These are phyloP conservation scores for Drosera spatulata DNA, from an alignment of 179 eudicot species.

Conservation along the genomic window DNA sequence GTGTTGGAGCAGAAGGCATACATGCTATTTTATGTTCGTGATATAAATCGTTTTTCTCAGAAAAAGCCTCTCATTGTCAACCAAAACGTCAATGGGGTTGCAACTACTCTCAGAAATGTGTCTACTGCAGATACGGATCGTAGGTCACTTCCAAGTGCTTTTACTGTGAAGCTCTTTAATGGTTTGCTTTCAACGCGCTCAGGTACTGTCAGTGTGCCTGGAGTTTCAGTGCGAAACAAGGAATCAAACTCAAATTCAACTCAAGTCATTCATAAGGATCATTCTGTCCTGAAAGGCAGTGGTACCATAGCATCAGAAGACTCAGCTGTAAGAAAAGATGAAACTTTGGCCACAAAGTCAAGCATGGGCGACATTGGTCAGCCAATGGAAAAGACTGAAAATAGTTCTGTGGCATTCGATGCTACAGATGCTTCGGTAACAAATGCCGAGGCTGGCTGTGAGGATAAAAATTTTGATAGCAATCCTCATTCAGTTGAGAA, in stretches of 20 bases:
- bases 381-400: constrained; percentile 5
- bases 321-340: constrained; percentile 10
- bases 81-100: constrained; percentile 33
- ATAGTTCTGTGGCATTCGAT: constrained; percentile 1
- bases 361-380: constrained; percentile 4
- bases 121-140: constrained; percentile 17
- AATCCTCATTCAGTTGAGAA: constrained; percentile 8
- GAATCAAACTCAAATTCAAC: constrained; percentile 7
- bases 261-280: constrained; percentile 14
- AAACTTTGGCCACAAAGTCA: constrained; percentile 1
- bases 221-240: constrained; percentile 9
- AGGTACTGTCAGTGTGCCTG: constrained; percentile 5
- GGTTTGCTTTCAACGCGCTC: constrained; percentile 17
- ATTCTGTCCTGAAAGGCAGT: constrained; percentile 11
- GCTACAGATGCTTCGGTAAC: not conserved
- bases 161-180: constrained; percentile 13
- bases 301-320: constrained; percentile 9
- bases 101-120: constrained; percentile 26
- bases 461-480: not conserved
- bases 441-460: not conserved
- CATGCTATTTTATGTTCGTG: constrained; percentile 83
- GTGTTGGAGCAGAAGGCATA: constrained; percentile 95
- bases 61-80: constrained; percentile 42
- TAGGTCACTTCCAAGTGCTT: constrained; percentile 23
- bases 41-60: constrained; percentile 30